A percentile compares a stretch with the other conserved stretches of the same genome.
Evolutionary conservation across 75 land plant species (phyloP).

Genomic region (Larix kaempferi): DNA sequence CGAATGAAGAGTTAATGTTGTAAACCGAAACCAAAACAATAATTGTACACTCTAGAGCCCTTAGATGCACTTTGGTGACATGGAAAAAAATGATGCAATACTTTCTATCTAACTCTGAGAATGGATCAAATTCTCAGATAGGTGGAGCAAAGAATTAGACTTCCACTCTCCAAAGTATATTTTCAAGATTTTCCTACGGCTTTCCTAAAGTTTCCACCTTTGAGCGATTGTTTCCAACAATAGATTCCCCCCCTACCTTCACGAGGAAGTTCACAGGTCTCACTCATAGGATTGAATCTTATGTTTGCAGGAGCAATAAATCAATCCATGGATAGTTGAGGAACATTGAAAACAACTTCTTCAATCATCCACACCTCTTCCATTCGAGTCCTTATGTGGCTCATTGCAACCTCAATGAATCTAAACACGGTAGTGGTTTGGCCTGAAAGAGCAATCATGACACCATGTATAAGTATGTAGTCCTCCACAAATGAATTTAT

Average conservation of each 20-base stretch:
- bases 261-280: conserved; percentile 37
- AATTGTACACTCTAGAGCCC: background rate
- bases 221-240: background rate
- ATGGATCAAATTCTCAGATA: background rate
- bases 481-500: no score
- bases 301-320: conserved; percentile 48
- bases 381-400: conserved; percentile 45
- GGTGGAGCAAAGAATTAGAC: background rate
- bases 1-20: background rate
- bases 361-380: conserved; percentile 51
- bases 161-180: conserved; percentile 38
- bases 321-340: conserved; percentile 35
- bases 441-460: conserved; percentile 41
- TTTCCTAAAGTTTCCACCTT: no score
- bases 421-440: conserved; percentile 27
- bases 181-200: background rate
- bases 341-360: conserved; percentile 49
- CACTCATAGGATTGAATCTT: conserved; percentile 23
- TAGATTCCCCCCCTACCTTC: conserved; percentile 33
- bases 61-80: background rate
- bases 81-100: background rate
- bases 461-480: conserved; percentile 39
- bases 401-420: conserved; percentile 43
- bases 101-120: background rate
- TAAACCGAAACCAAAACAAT: background rate